Evolutionary conservation across 129 eudicot genomes (phyloP).

Genomic region (Calendula officinalis): DNA sequence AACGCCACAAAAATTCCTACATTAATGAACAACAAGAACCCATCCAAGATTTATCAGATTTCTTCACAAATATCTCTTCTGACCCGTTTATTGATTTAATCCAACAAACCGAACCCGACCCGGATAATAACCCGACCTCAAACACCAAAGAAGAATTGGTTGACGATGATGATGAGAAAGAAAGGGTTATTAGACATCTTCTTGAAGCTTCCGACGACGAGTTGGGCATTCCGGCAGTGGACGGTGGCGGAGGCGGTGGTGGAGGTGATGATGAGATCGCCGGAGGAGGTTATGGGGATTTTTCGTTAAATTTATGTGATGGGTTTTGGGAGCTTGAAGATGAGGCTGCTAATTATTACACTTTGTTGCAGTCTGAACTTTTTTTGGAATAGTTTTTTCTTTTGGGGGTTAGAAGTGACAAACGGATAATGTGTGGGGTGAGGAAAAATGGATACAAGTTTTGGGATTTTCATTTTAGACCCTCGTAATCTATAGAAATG

Average conservation of each 20-base stretch:
- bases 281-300: constrained; percentile 26
- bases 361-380: constrained; percentile 69
- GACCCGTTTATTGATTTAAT: constrained; percentile 28
- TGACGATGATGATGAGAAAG: constrained; percentile 39
- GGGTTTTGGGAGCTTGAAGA: constrained; percentile 90
- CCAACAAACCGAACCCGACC: constrained; percentile 30
- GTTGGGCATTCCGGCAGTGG: constrained; percentile 61
- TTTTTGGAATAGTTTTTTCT: constrained; percentile 42
- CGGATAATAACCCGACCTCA: constrained; percentile 7
- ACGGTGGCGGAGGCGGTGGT: neutral
- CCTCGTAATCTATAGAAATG: constrained; percentile 12
- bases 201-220: constrained; percentile 97
- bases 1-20: constrained; percentile 46
- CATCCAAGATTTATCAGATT: constrained; percentile 48
- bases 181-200: constrained; percentile 78
- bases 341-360: constrained; percentile 74
- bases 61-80: constrained; percentile 49
- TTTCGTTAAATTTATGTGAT: constrained; percentile 26
- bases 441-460: constrained; percentile 25
- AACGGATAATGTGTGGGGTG: constrained; percentile 14
- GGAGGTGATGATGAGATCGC: constrained; percentile 29
- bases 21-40: constrained; percentile 52
- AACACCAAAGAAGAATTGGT: neutral
- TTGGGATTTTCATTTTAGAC: constrained; percentile 27
- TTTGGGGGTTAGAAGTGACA: constrained; percentile 36